A percentile compares a stretch with the other conserved stretches of the same genome.
Conservation (phyloP, 139 green algal genomes). For the Micractinium sp. region DNA sequence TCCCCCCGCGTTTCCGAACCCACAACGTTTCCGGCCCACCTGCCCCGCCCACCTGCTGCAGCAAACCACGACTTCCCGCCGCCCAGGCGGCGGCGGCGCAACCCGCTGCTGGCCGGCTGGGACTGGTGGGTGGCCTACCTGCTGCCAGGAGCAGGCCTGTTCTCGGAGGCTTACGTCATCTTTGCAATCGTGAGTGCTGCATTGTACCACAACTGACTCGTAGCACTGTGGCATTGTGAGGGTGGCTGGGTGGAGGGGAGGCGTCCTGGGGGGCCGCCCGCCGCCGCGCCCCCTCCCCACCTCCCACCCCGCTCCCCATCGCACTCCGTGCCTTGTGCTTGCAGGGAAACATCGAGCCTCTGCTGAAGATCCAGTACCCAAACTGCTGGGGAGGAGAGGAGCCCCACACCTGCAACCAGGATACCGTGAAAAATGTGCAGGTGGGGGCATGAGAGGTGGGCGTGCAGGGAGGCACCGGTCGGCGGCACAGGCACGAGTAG, state of each 20-base stretch:
- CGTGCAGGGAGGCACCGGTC: too few relatives aligned
- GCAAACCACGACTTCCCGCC: not conserved
- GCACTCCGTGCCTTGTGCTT: not conserved
- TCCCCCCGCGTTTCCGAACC: not conserved
- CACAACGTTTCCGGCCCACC: not conserved
- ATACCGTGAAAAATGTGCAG: not conserved
- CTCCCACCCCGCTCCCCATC: too few relatives aligned
- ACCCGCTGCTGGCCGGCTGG: not conserved
- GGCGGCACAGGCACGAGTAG: too few relatives aligned
- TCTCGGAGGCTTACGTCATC: slow-evolving; percentile 9
- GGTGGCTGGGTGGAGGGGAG: too few relatives aligned
- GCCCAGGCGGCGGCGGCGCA: not conserved
- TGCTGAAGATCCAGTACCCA: slow-evolving; percentile 9
- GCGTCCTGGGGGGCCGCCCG: too few relatives aligned
- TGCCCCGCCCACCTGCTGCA: too few relatives aligned
- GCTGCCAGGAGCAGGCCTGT: slow-evolving; percentile 32
- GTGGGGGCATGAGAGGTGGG: too few relatives aligned
- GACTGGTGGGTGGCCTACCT: slow-evolving; percentile 11
- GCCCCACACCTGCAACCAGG: slow-evolving; percentile 2
- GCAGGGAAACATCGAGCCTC: slow-evolving; percentile 27
- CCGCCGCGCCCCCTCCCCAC: too few relatives aligned
- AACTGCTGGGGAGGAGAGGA: slow-evolving; percentile 6
- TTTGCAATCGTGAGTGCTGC: slow-evolving; percentile 7
- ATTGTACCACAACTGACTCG: not conserved
- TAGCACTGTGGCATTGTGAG: too few relatives aligned